Conservation (phyloP, 805 yeast species). For the Barnettozyma pratensis region DNA sequence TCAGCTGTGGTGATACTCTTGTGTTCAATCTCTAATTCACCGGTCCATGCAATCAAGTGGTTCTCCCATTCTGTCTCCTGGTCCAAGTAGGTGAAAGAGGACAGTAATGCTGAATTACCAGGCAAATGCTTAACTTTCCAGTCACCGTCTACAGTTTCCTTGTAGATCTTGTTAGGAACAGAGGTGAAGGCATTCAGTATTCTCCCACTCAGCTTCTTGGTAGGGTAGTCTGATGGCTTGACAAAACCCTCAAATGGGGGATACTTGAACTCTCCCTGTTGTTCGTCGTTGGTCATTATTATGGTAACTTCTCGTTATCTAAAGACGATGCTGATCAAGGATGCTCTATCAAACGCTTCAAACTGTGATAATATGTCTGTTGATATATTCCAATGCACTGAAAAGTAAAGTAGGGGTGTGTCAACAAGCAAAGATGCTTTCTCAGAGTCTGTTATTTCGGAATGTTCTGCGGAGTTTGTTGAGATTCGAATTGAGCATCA, state of each 20-base stretch:
- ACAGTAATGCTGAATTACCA: slow-evolving; percentile 82
- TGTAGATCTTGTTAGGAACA: slow-evolving; percentile 58
- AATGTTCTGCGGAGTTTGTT: neutral
- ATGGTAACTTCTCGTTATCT: neutral
- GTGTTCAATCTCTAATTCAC: slow-evolving; percentile 50
- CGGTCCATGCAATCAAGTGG: slow-evolving; percentile 92
- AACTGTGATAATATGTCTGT: neutral
- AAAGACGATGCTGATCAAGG: too few relatives aligned
- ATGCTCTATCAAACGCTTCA: too few relatives aligned
- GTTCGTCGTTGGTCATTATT: slow-evolving; percentile 3
- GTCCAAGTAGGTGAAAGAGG: slow-evolving; percentile 61
- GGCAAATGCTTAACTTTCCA: slow-evolving; percentile 53
- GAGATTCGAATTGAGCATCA: neutral
- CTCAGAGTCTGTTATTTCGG: neutral
- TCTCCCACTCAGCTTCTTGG: slow-evolving; percentile 42
- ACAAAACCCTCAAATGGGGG: slow-evolving; percentile 16
- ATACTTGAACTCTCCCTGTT: neutral
- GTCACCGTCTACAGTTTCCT: slow-evolving; percentile 30
- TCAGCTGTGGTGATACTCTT: slow-evolving; percentile 22
- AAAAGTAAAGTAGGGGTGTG: too few relatives aligned
- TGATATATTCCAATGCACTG: too few relatives aligned
- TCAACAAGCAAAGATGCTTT: too few relatives aligned
- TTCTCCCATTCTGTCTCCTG: slow-evolving; percentile 80
- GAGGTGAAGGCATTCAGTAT: slow-evolving; percentile 63
- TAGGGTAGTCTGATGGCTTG: slow-evolving; percentile 21